These are phyloP conservation scores for Cladosporium sp. DNA, from an alignment of 2,329 filamentous ascomycete species.

Conservation along the genomic window DNA sequence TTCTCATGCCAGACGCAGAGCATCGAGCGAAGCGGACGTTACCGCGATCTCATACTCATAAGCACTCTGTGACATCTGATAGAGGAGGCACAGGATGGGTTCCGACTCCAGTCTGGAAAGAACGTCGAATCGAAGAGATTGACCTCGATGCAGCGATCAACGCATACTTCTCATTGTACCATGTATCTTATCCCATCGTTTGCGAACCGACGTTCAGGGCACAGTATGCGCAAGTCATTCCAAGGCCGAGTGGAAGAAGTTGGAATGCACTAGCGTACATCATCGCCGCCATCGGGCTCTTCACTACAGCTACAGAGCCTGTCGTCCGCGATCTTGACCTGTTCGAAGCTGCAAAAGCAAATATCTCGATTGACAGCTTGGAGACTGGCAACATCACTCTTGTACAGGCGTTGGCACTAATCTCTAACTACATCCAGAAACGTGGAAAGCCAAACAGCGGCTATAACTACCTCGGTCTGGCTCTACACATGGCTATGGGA, in stretches of 20 bases:
- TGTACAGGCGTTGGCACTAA: conserved; percentile 44
- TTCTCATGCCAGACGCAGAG: conserved; percentile 22
- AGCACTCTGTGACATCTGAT: background rate
- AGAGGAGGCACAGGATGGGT: conserved; percentile 19
- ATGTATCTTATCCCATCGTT: conserved; percentile 45
- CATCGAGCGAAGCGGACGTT: conserved; percentile 12
- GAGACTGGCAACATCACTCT: conserved; percentile 48
- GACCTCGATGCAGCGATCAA: conserved; percentile 32
- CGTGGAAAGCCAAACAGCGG: conserved; percentile 49
- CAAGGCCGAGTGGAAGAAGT: conserved; percentile 37
- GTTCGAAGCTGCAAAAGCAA: conserved; percentile 43
- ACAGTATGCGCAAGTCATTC: conserved; percentile 43
- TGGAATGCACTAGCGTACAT: conserved; percentile 47
- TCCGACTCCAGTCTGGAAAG: conserved; percentile 20
- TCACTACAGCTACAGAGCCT: conserved; percentile 35
- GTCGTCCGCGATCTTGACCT: conserved; percentile 41
- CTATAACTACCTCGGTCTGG: conserved; percentile 47
- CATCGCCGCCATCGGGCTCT: conserved; percentile 43
- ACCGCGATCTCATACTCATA: background rate
- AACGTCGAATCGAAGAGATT: conserved; percentile 25
- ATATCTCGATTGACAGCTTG: conserved; percentile 44
- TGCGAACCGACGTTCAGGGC: conserved; percentile 47
- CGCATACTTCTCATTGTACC: conserved; percentile 46
- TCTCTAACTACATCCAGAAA: conserved; percentile 50
- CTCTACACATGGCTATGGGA: conserved; percentile 48